Base-by-base conservation (phyloP, 2,329 filamentous ascomycete species). In the Helotiales sp. region DNA sequence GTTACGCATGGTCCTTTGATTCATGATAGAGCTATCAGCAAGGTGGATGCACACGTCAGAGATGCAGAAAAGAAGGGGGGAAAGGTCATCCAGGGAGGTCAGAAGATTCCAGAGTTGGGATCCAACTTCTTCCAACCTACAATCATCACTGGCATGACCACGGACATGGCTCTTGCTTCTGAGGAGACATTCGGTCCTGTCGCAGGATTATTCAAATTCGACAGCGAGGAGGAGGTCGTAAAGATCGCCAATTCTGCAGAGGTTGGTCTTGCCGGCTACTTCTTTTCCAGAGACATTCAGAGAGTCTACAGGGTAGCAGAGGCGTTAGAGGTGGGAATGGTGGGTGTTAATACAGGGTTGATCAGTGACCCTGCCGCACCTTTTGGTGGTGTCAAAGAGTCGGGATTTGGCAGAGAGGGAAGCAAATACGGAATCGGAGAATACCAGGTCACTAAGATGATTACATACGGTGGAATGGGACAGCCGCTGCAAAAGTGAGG, bases 151-250 rank as follows among this genome's bases (percentile, higher is more conserved):
- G 90, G 89, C 62, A 93, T 96, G 87, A 96, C 81, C 10, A 79
- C 81, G 57, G 86, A 93, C 40, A 98, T 98, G 95, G 81, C 84
- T 59, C 82, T 98, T 65, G 87, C 90, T 4, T 79, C 79, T 1
- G 93, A 98, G 74, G 95, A 99, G 79, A 99, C 93, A 0, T 99
- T 99, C 71, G 95, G 95, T 0, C 95, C 95, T 2, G 89, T 98
- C 0, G 93, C 93, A 0, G 93, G 90, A 0, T 75, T 98, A 13
- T 97, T 97, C 79, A 82, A 86, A 49, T 99, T 98, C 71, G 83
- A 90, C 47, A 91, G 88, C 0, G 95, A 98, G 75, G 87, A 89
- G 53, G 93, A 98, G 69, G 95, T 96, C 5, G 85, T 98, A 29
- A 79, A 83, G 62, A 76, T 93, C 64, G 93, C 95, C 3, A 99